Conservation (phyloP, 345 rosid species). For the Citrus unshiu region DNA sequence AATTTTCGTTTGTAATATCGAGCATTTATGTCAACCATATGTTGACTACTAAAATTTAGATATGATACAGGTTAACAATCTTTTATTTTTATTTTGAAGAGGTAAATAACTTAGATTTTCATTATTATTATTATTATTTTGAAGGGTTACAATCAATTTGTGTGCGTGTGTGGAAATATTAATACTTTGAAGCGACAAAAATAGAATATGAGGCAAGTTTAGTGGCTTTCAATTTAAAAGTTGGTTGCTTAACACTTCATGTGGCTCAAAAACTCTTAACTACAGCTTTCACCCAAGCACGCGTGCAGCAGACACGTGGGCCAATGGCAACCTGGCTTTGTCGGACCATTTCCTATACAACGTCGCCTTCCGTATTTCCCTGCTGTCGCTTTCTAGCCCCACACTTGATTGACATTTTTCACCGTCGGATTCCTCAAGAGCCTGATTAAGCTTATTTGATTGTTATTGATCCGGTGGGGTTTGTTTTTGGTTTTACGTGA, state of each 20-base stretch:
- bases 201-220: background rate
- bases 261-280: slow-evolving; percentile 8
- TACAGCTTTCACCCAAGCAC: slow-evolving; percentile 27
- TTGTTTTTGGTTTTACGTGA: background rate
- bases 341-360: slow-evolving; percentile 33
- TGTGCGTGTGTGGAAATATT: background rate
- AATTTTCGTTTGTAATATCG: no score
- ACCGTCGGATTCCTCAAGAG: background rate
- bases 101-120: no score
- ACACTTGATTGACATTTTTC: slow-evolving; percentile 9
- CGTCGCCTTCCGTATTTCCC: slow-evolving; percentile 34
- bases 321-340: slow-evolving; percentile 32
- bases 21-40: no score
- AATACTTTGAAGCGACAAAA: background rate
- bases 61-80: no score
- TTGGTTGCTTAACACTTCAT: background rate
- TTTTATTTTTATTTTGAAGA: no score
- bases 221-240: background rate
- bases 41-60: no score
- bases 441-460: background rate
- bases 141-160: no score
- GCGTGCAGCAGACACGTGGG: slow-evolving; percentile 32
- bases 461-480: background rate
- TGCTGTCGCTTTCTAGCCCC: slow-evolving; percentile 36
- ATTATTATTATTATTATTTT: no score